Percentiles rank a stretch among this genome's conserved stretches.
These are phyloP conservation scores for Cordia subcordata DNA, from an alignment of 257 asterid genomes.

Conservation along the genomic window DNA sequence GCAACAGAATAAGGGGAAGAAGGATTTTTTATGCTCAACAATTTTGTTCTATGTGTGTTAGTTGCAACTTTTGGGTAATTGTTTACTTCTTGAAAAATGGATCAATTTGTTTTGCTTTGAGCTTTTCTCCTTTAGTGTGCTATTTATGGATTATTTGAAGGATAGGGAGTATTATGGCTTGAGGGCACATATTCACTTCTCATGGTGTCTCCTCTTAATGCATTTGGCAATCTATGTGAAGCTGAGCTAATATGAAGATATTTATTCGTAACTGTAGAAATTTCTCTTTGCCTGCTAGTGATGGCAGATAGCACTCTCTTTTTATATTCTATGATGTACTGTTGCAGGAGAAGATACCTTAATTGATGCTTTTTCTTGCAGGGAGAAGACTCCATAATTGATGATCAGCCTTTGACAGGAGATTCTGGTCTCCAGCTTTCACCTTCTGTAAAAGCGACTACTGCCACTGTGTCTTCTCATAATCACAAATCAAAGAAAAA, in stretches of 20 bases:
- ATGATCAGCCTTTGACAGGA: constrained; percentile 21
- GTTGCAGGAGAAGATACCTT: background rate
- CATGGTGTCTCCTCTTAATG: too few species aligned
- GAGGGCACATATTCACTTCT: too few species aligned
- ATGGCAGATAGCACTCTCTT: background rate
- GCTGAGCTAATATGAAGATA: background rate
- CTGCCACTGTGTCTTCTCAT: constrained; percentile 17
- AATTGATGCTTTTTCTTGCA: constrained; percentile 18
- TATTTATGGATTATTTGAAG: too few species aligned
- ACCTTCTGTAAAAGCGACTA: constrained; percentile 25
- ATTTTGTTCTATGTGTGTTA: too few species aligned
- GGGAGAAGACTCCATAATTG: constrained; percentile 38
- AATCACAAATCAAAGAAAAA: constrained; percentile 60
- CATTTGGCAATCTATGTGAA: background rate
- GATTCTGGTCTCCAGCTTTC: constrained; percentile 23
- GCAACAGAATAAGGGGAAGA: too few species aligned
- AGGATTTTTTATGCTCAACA: too few species aligned
- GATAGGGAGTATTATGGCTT: too few species aligned
- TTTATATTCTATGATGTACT: background rate
- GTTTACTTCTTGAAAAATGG: too few species aligned
- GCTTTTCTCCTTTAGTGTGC: too few species aligned
- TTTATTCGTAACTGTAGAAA: background rate
- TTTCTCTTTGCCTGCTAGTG: background rate
- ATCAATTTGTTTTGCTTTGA: too few species aligned
- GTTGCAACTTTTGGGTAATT: too few species aligned